Conservation (phyloP, 306 rosid genomes). For the Neltuma alba region DNA sequence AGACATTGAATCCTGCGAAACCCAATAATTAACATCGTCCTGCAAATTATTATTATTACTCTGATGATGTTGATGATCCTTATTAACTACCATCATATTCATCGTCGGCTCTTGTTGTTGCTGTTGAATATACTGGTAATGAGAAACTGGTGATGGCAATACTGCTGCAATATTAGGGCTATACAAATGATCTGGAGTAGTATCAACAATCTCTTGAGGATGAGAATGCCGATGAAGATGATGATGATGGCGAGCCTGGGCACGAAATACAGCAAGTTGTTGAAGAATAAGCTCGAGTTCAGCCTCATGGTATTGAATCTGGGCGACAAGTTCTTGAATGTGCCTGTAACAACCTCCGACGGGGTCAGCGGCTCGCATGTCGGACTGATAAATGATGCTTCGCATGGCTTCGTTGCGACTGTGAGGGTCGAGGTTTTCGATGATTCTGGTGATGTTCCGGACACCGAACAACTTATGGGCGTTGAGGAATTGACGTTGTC, state of each 20-base stretch:
- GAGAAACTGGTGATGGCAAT: neutral
- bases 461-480: conserved; percentile 85
- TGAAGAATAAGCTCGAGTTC: conserved; percentile 61
- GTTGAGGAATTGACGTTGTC: conserved; percentile 62
- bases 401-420: conserved; percentile 52
- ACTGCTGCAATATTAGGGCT: neutral
- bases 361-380: conserved; percentile 68
- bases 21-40: conserved; percentile 60
- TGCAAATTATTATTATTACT: conserved; percentile 21
- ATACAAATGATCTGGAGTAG: conserved; percentile 25
- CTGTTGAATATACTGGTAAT: conserved; percentile 38
- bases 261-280: conserved; percentile 55
- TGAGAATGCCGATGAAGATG: neutral
- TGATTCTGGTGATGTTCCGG: conserved; percentile 60
- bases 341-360: conserved; percentile 65
- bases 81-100: too few species aligned
- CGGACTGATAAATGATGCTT: conserved; percentile 62
- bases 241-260: conserved; percentile 32
- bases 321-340: conserved; percentile 42
- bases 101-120: too few species aligned
- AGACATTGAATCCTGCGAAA: conserved; percentile 48
- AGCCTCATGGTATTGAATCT: conserved; percentile 37
- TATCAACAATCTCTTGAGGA: neutral
- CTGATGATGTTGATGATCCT: too few species aligned
- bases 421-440: conserved; percentile 36